Evolutionary conservation across 2,329 filamentous ascomycete genomes (phyloP).

Genomic region (Verticillium dahliae): DNA sequence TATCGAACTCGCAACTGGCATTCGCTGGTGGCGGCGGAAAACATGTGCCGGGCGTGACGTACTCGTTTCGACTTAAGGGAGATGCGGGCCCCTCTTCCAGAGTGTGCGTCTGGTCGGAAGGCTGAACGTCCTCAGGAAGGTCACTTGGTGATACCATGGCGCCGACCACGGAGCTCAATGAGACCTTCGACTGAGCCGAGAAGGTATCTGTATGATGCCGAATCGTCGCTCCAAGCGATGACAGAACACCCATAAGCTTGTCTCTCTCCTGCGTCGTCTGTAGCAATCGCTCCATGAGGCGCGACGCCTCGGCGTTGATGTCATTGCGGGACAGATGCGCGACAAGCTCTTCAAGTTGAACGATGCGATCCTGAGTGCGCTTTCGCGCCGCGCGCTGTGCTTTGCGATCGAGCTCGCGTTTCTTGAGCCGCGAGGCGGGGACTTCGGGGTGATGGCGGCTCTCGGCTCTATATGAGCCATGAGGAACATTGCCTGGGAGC

Average conservation of each 20-base stretch:
- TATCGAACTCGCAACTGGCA: neutral
- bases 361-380: conserved; percentile 21
- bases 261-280: neutral
- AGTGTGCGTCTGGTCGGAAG: neutral
- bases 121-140: neutral
- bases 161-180: neutral
- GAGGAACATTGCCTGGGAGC: no score
- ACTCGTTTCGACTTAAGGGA: neutral
- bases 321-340: conserved; percentile 14
- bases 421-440: conserved; percentile 15
- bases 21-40: neutral
- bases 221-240: neutral
- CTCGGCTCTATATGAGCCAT: no score
- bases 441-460: conserved; percentile 15
- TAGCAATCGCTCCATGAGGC: conserved; percentile 17
- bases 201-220: neutral
- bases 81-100: neutral
- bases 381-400: conserved; percentile 22
- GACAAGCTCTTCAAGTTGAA: conserved; percentile 20
- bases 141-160: neutral
- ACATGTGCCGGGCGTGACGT: no score
- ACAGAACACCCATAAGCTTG: neutral
- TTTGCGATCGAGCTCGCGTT: conserved; percentile 23
- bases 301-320: conserved; percentile 15
- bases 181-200: neutral